phyloP scores from a whole-genome alignment of 371 early-diverging fungal species.

The Umbelopsis sp. region DNA sequence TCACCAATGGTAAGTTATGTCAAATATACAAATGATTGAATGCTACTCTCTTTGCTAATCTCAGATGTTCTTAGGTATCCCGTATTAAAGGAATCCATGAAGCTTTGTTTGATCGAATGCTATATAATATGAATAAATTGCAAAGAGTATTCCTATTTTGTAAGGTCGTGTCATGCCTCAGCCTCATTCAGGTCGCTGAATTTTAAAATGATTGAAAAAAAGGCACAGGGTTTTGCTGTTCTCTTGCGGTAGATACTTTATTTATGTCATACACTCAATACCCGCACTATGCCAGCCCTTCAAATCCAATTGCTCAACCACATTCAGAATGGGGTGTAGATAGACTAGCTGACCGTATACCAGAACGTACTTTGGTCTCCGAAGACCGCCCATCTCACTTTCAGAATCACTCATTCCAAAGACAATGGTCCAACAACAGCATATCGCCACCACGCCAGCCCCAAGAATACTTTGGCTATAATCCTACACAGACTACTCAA shows the following conservation, averaged over 20 bases:
- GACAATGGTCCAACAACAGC: background rate
- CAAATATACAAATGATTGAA: too few relatives aligned
- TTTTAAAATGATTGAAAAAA: too few relatives aligned
- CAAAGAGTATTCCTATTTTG: background rate
- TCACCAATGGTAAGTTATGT: constrained; percentile 76
- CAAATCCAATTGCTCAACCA: background rate
- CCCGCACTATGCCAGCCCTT: background rate
- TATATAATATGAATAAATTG: background rate
- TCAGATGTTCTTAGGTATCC: constrained; percentile 14
- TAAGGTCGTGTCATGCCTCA: background rate
- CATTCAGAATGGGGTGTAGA: constrained; percentile 14
- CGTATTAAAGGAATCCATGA: constrained; percentile 16
- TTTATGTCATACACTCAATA: constrained; percentile 5
- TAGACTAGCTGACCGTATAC: background rate
- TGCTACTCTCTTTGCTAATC: too few relatives aligned
- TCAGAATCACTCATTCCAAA: background rate
- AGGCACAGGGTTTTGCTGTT: too few relatives aligned
- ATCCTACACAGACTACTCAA: too few relatives aligned
- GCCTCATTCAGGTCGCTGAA: background rate
- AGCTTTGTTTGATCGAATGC: too few relatives aligned
- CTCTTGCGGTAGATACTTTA: too few relatives aligned
- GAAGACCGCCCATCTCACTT: background rate
- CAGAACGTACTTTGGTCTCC: background rate
- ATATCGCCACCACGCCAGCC: background rate
- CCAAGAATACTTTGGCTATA: background rate